phyloP scores from a whole-genome alignment of 2,329 filamentous ascomycete species.

The Fusarium nodosum region DNA sequence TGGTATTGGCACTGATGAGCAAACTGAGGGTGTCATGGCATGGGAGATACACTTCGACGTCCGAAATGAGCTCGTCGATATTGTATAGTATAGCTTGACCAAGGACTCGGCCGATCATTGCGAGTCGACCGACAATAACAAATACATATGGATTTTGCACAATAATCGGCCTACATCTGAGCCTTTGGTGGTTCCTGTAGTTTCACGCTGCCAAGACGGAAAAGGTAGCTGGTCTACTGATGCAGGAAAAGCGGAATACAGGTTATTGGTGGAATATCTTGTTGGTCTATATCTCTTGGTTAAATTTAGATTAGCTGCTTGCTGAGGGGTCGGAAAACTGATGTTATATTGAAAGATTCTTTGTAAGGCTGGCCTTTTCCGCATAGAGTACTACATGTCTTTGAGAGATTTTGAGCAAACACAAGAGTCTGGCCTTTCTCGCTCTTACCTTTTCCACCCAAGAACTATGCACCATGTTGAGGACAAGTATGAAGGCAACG shows the following conservation, averaged over 20 bases:
- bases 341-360: neutral
- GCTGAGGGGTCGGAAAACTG: neutral
- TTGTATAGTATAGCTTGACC: neutral
- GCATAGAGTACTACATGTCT: neutral
- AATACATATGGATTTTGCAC: neutral
- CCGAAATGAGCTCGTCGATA: neutral
- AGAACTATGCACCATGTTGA: no score
- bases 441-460: no score
- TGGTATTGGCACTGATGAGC: neutral
- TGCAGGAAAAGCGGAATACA: neutral
- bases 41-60: neutral
- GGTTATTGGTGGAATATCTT: neutral
- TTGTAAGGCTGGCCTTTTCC: neutral
- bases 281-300: rapidly evolving
- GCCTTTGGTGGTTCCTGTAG: no score
- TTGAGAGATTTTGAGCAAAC: no score
- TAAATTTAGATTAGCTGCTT: neutral
- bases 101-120: neutral
- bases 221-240: neutral
- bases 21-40: neutral
- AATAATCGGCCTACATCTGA: neutral
- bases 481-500: no score
- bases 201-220: neutral
- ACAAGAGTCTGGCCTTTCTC: no score
- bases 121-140: neutral